Conservation (phyloP, 768 basidiomycete species). For the Tylopilus cervinicoccineus region DNA sequence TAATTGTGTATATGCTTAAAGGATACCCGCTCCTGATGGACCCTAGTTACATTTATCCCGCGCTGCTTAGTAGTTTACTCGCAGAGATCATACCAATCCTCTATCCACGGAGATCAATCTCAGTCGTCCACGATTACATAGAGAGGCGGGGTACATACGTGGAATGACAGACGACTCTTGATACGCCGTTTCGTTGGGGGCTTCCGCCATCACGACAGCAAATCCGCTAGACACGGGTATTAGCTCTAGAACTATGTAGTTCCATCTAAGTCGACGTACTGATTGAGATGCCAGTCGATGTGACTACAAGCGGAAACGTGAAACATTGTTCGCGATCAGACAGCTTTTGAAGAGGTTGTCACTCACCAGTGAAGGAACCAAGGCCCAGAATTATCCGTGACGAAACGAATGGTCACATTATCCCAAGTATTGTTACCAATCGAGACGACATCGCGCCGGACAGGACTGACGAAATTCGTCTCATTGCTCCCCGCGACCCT, state of each 20-base stretch:
- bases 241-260: background rate
- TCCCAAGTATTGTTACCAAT: conserved; percentile 27
- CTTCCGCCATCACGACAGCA: conserved; percentile 26
- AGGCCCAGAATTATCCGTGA: conserved; percentile 37
- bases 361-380: conserved; percentile 9
- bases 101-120: no score
- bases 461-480: conserved; percentile 34
- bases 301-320: background rate
- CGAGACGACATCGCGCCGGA: conserved; percentile 31
- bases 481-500: conserved; percentile 24
- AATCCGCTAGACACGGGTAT: background rate
- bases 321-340: background rate
- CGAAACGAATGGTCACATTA: conserved; percentile 54
- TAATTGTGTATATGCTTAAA: no score
- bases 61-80: background rate
- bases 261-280: background rate
- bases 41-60: background rate
- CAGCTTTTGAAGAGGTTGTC: background rate
- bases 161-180: conserved; percentile 3
- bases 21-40: background rate
- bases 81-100: background rate
- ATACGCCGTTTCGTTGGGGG: background rate
- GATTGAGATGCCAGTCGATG: background rate
- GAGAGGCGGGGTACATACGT: no score
- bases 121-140: no score